Base-by-base conservation (phyloP, 1,284 basidiomycete species). In the Rhodotorula sp. region DNA sequence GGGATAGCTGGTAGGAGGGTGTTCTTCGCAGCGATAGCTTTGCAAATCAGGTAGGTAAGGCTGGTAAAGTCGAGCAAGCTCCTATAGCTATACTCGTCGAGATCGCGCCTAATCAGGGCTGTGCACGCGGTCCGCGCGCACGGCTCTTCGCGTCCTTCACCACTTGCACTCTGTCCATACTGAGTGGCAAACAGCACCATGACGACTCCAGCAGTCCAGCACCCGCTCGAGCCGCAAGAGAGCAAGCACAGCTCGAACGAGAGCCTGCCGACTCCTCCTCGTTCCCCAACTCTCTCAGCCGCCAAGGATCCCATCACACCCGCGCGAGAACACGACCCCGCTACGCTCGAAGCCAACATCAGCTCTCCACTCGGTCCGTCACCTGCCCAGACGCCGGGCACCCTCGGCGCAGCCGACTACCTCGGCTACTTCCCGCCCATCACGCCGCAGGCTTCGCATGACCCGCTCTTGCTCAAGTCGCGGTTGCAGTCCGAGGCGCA, bases 401-500 rank as follows among this genome's bases (percentile, higher is more conserved):
- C 58, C 31, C 39, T 71, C 58, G 39, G 51, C 39, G 3, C 29
- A 56, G 58, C n/a, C n/a, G 58, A 46, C 60, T 56, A 56, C 29
- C 26, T 46, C 39, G 54, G 54, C 46, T 69, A 69, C 57, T 72
- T 69, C 31, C 71, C 71, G 7, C 58, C 67, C 20, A 51, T 69
- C 39, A 69, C 68, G 10, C 68, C 71, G 26, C 34, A 43, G 26
- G 21, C 57, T 1, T 60, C 56, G 15, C 51, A 65, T 54, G 75
- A 79, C 65, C 79, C 79, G 5, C 73, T 75, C 29, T 69, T 76
- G 8, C 73, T 78, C 56, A 70, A 72, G 59, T 61, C 59, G 20
- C 69, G 69, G 43, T 23, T 80, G 72, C 86, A 89, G 77, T 82
- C 86, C 14, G 86, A 89, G 59, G 84, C 85, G 58, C 85, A 90